These are phyloP conservation scores for Irpex lacteus DNA, from an alignment of 1,284 basidiomycete species.

Conservation along the genomic window DNA sequence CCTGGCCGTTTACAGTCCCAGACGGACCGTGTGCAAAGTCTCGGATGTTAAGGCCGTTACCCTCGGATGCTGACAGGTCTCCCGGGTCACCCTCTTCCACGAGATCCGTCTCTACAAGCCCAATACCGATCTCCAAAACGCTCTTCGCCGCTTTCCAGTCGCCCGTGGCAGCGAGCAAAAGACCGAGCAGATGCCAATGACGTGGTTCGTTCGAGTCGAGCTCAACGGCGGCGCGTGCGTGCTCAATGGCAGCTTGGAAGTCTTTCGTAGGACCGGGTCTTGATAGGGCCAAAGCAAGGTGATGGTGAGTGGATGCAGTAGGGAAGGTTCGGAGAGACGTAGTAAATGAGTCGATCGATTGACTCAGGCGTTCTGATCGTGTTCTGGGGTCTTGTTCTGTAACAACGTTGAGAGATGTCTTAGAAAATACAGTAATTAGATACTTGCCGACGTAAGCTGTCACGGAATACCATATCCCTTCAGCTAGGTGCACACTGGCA, in stretches of 20 bases:
- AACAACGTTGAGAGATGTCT: constrained; percentile 5
- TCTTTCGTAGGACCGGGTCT: constrained; percentile 64
- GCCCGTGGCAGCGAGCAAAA: constrained; percentile 77
- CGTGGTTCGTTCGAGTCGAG: constrained; percentile 70
- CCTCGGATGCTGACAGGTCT: constrained; percentile 11
- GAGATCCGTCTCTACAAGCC: constrained; percentile 45
- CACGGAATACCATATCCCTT: constrained; percentile 63
- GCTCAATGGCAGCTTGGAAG: constrained; percentile 63
- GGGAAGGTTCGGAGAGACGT: constrained; percentile 54
- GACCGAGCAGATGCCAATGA: constrained; percentile 90
- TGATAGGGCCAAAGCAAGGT: constrained; percentile 77
- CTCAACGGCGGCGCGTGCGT: constrained; percentile 78
- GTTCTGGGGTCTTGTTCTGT: constrained; percentile 65
- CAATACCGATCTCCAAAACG: constrained; percentile 72
- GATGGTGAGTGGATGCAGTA: constrained; percentile 69
- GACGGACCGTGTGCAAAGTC: constrained; percentile 18
- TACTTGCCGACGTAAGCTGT: constrained; percentile 58
- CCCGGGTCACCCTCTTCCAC: constrained; percentile 30
- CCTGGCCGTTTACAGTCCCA: neutral
- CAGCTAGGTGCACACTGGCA: constrained; percentile 59
- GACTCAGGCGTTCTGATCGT: constrained; percentile 56
- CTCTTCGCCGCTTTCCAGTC: constrained; percentile 81
- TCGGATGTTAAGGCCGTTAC: constrained; percentile 19
- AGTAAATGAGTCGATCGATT: constrained; percentile 58
- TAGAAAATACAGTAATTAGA: neutral